A percentile compares a stretch with the other conserved stretches of the same genome.
These are phyloP conservation scores for Cichorium intybus DNA, from an alignment of 140 eudicot genomes.

Conservation along the genomic window DNA sequence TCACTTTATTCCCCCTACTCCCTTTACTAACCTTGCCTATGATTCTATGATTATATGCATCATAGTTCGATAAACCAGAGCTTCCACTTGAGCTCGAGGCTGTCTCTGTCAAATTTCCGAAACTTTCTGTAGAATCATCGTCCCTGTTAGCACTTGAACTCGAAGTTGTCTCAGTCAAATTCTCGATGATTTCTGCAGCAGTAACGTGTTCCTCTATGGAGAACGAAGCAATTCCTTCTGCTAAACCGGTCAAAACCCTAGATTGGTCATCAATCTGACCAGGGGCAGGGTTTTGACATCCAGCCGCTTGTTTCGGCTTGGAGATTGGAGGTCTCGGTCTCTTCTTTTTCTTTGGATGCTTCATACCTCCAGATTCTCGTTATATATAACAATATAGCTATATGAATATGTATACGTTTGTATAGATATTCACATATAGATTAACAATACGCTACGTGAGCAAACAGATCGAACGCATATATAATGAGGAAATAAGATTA, in stretches of 20 bases:
- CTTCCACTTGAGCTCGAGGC: slow-evolving; percentile 54
- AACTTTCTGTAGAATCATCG: slow-evolving; percentile 37
- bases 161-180: slow-evolving; percentile 15
- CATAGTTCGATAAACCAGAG: slow-evolving; percentile 35
- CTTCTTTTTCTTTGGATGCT: slow-evolving; percentile 74
- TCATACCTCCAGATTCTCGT: slow-evolving; percentile 26
- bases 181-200: slow-evolving; percentile 49
- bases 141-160: slow-evolving; percentile 32
- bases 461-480: background rate
- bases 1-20: slow-evolving; percentile 46
- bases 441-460: background rate
- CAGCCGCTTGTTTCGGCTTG: slow-evolving; percentile 25
- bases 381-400: background rate
- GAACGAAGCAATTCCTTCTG: slow-evolving; percentile 55
- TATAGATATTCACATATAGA: background rate
- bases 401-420: background rate
- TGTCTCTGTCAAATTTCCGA: slow-evolving; percentile 36
- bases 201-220: slow-evolving; percentile 50
- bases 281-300: background rate
- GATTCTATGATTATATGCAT: slow-evolving; percentile 8
- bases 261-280: slow-evolving; percentile 7
- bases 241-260: slow-evolving; percentile 37
- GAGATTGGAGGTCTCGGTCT: slow-evolving; percentile 32
- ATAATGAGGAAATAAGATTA: background rate
- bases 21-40: slow-evolving; percentile 28